Conservation (phyloP, 176 grass and related monocot genomes). For the Tillandsia fasciculata region DNA sequence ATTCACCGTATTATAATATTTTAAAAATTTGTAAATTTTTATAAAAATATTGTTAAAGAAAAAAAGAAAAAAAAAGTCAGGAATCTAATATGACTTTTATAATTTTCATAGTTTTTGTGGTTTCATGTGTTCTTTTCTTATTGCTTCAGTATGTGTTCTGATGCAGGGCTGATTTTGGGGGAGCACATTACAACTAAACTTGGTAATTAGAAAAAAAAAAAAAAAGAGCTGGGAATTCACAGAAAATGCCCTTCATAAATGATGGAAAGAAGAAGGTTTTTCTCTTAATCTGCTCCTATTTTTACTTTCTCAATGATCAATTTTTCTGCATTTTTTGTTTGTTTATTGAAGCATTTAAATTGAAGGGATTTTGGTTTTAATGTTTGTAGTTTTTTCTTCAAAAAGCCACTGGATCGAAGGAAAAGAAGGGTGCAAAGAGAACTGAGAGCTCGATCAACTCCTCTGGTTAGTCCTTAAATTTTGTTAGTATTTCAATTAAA, state of each 20-base stretch:
- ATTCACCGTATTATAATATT: too few species aligned
- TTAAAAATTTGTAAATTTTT: too few species aligned
- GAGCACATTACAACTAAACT: neutral
- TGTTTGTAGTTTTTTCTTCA: constrained; percentile 6
- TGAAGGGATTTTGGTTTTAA: constrained; percentile 29
- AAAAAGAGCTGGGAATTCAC: too few species aligned
- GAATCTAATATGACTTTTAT: too few species aligned
- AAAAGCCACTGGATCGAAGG: constrained; percentile 55
- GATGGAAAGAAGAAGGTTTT: constrained; percentile 64
- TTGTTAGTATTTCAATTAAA: neutral
- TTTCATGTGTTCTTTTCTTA: neutral
- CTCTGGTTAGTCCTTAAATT: constrained; percentile 32
- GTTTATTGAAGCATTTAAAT: constrained; percentile 3
- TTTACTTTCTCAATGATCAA: constrained; percentile 1
- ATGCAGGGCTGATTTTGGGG: neutral
- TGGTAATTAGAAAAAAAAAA: too few species aligned
- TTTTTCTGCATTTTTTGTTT: neutral
- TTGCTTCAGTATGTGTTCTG: neutral
- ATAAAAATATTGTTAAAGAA: too few species aligned
- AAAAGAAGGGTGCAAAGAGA: constrained; percentile 48
- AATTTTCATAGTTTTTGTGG: neutral
- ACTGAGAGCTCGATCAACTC: constrained; percentile 36
- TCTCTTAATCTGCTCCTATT: constrained; percentile 5
- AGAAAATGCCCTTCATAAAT: constrained; percentile 35
- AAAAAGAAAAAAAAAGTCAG: too few species aligned